Base-by-base conservation (phyloP, 2,329 filamentous ascomycete species). In the Aspergillus aculeatinus region DNA sequence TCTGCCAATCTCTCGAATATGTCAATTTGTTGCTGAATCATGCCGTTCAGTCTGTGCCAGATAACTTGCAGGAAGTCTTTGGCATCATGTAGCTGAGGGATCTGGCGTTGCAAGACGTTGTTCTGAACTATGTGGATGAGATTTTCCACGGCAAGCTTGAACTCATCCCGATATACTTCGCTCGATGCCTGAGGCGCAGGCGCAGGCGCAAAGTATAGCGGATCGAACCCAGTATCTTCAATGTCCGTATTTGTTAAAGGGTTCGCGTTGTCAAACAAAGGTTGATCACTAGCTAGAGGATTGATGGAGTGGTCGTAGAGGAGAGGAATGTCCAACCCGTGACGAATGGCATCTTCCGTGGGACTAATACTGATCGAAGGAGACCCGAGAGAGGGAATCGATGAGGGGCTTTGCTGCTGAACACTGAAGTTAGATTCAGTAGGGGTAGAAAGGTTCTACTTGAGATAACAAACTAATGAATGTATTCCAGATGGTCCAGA, bases 21-120 rank as follows among this genome's bases (percentile, higher is more conserved):
- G 4, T 63, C 59, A 19, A 63, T 51, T 23, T 42, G 54, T 9
- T 29, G 27, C 39, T 63, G 53, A 11, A 63, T 57, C 23, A 50
- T 44, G 6, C 29, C 21, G 5, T 61, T 56, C 7, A 61, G 50
- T 10, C 25, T 29, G 16, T 35, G 35, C 16, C 23, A 57, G 5
- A 14, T 48, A 25, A 4, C n/a, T 44, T 12, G 52, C 27, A 62
- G 42, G 2, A 57, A 19, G 23, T 27, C 12, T 14, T 42, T 60
- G 6, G 56, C 29, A 14, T 48, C 52, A n/a, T 48, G 29, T 19
- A 62, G 35, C 39, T 57, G 52, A 21, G 42, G 11, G 2, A 11
- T 12, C 3, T 35, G 33, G n/a, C 39, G 47, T 5, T 44, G n/a
- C 5, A 44, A 9, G 10, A 51, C 23, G 5, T 16, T 31, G 1